A percentile compares a stretch with the other conserved stretches of the same genome.
These are phyloP conservation scores for Clathrus columnatus DNA, from an alignment of 768 basidiomycete genomes.

Conservation along the genomic window DNA sequence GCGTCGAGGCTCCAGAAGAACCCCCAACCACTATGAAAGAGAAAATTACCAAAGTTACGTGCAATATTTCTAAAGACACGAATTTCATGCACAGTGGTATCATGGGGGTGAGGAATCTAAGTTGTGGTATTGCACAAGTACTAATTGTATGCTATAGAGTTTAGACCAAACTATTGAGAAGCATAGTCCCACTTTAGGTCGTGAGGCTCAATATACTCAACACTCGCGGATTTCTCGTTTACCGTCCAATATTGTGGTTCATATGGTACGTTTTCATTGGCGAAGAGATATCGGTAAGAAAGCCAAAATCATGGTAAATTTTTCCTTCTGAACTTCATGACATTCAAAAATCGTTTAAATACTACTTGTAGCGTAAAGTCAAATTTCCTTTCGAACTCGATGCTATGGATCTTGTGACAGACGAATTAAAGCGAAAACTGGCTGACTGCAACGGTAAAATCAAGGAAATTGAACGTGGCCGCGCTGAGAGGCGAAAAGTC, in stretches of 20 bases:
- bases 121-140: conserved; percentile 10
- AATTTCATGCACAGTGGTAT: conserved; percentile 89
- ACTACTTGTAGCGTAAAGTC: conserved; percentile 59
- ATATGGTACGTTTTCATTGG: conserved; percentile 98
- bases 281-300: conserved; percentile 83
- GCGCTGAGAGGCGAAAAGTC: conserved; percentile 73
- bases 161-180: conserved; percentile 86
- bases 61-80: conserved; percentile 80
- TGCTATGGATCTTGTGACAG: conserved; percentile 70
- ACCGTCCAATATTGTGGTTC: conserved; percentile 78
- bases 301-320: conserved; percentile 87
- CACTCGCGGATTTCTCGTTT: conserved; percentile 75
- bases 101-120: conserved; percentile 46
- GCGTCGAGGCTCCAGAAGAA: conserved; percentile 79
- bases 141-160: conserved; percentile 37
- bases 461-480: conserved; percentile 76
- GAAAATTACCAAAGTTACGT: conserved; percentile 79
- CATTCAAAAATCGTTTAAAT: not conserved
- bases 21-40: conserved; percentile 53
- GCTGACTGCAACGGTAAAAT: conserved; percentile 61
- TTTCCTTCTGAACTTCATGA: not conserved
- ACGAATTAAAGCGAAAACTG: conserved; percentile 67
- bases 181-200: conserved; percentile 65
- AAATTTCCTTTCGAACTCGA: conserved; percentile 90
- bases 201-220: conserved; percentile 75